Conservation (phyloP, 1,139 yeast genomes). For the Ogataea hybrid region DNA sequence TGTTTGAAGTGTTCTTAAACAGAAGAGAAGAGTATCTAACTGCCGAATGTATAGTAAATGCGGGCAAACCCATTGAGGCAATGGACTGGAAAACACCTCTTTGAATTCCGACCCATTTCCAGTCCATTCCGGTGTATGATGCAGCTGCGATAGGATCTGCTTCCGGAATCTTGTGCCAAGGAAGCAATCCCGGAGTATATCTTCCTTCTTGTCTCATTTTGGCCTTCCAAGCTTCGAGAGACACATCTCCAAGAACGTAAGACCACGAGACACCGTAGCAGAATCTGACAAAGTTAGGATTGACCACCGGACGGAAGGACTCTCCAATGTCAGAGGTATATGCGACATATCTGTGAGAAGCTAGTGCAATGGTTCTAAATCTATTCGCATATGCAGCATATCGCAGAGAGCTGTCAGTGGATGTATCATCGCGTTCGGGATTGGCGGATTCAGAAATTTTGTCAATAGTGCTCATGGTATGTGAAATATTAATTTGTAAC, state of each 20-base stretch:
- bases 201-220: slow-evolving; percentile 66
- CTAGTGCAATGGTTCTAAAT: slow-evolving; percentile 62
- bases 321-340: slow-evolving; percentile 88
- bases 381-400: slow-evolving; percentile 84
- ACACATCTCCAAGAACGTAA: slow-evolving; percentile 76
- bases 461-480: background rate
- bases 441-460: slow-evolving; percentile 6
- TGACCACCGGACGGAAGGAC: slow-evolving; percentile 84
- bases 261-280: slow-evolving; percentile 81
- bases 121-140: slow-evolving; percentile 47
- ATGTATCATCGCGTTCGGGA: slow-evolving; percentile 11
- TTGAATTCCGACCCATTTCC: slow-evolving; percentile 63
- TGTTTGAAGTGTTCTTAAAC: slow-evolving; percentile 48
- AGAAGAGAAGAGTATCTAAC: slow-evolving; percentile 68
- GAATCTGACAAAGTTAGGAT: slow-evolving; percentile 57
- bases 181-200: slow-evolving; percentile 58
- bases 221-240: slow-evolving; percentile 74
- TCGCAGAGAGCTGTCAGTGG: slow-evolving; percentile 43
- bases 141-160: slow-evolving; percentile 42
- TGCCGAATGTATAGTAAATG: slow-evolving; percentile 78
- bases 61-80: slow-evolving; percentile 87
- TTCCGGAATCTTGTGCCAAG: slow-evolving; percentile 59
- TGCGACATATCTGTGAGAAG: slow-evolving; percentile 84
- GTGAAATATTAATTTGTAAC: background rate
- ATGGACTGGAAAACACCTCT: slow-evolving; percentile 77